Evolutionary conservation across 257 asterid genomes (phyloP).

Genomic region (Cordia subcordata): DNA sequence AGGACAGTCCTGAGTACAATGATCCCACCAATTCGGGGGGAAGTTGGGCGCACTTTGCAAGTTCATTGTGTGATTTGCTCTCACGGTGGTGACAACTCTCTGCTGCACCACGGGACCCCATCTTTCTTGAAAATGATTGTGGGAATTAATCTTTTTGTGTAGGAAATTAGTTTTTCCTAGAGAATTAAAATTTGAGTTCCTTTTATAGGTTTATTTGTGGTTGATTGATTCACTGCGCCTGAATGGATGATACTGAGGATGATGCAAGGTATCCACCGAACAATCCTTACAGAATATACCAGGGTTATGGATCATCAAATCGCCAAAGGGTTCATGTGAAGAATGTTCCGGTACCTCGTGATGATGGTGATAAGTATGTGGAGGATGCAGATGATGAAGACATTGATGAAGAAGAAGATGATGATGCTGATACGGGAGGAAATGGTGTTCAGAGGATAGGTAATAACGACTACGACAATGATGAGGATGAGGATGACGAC

Average conservation of each 20-base stretch:
- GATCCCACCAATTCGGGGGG: too few relatives aligned
- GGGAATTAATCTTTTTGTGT: too few relatives aligned
- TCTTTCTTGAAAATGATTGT: too few relatives aligned
- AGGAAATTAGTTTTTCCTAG: too few relatives aligned
- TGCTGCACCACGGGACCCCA: too few relatives aligned
- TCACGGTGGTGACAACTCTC: too few relatives aligned
- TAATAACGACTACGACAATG: constrained; percentile 26
- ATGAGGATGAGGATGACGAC: constrained; percentile 37
- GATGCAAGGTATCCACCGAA: constrained; percentile 46
- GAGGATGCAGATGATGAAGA: constrained; percentile 33
- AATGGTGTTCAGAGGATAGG: constrained; percentile 44
- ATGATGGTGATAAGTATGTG: constrained; percentile 20
- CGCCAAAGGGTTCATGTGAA: constrained; percentile 32
- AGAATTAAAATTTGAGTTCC: constrained; percentile 7
- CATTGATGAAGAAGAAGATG: constrained; percentile 22
- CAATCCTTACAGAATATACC: constrained; percentile 26
- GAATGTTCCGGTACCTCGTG: constrained; percentile 17
- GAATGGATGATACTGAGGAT: constrained; percentile 56
- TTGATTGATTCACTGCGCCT: constrained; percentile 21
- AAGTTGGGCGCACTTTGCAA: too few relatives aligned
- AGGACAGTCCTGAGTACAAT: too few relatives aligned
- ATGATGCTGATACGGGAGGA: constrained; percentile 46
- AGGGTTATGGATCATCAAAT: constrained; percentile 28
- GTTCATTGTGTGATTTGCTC: too few relatives aligned
- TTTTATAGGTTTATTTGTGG: constrained; percentile 5